Evolutionary conservation across 169 alveolate species (phyloP), one percentile per base, ranked within the genome.

Genomic region (Perkinsus chesapeaki): DNA sequence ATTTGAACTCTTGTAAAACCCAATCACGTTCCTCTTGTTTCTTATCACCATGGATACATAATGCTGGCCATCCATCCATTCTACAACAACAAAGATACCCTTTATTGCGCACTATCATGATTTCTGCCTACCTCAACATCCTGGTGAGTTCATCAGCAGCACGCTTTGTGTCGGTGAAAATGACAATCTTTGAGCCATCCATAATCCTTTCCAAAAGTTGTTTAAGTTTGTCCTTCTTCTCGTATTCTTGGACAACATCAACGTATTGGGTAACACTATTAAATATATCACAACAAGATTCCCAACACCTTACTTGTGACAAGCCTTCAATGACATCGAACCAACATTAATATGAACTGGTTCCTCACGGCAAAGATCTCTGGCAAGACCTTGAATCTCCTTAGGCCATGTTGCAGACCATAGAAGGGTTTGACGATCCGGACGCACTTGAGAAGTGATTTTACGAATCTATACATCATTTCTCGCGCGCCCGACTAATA

Each of bases 321-420:
- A 98, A 7, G 99, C 98, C 93, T 97, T 96, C 91, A 98, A 94
- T 90, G 97, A 98, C 91, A 98, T 97, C 31, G 96, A 93, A 23
- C 99, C 99, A 91, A 99, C 98, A 93, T 99, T 97, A 92, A 99
- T 97, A 94, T 99, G 99, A n/a, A 99, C 98, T 23, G 99, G 99
- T 82, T 97, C 98, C 91, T 97, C 98, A 73, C 97, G 95, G 96
- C 99, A 98, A 73, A 98, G 97, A 91, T 98, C 99, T 39, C 97
- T 95, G 82, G 99, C 99, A 37, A 99, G 97, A 48, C 96, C 94
- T 95, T 98, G 98, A 38, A 98, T 99, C 93, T 98, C 99, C 94
- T 96, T 97, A 47, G 99, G 99, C 99, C 99, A 99, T 16, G 99
- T 99, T 72, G 99, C 99, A 82, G 99, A 97, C 98, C 99, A 99